Percentiles rank a stretch among this genome's conserved stretches.
These are phyloP conservation scores for Ilex asprella DNA, from an alignment of 257 asterid genomes.

Conservation along the genomic window DNA sequence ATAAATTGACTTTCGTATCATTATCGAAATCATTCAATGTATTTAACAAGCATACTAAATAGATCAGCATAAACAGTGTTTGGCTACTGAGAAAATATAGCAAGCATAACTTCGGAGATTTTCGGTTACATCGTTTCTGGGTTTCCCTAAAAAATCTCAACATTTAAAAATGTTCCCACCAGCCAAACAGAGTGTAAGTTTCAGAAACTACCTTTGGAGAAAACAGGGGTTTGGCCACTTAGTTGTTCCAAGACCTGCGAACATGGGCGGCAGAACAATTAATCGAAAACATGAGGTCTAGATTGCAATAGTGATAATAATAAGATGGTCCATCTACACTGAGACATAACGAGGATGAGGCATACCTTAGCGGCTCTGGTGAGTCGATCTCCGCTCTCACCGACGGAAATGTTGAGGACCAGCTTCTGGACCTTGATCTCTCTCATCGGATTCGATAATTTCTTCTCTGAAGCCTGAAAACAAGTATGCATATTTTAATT, in stretches of 20 bases:
- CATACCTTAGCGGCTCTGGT: constrained; percentile 50
- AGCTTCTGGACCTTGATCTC: constrained; percentile 66
- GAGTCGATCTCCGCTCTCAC: constrained; percentile 67
- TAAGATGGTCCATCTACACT: background rate
- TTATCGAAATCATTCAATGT: no score
- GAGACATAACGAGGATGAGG: background rate
- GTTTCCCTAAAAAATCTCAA: no score
- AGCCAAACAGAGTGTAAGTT: no score
- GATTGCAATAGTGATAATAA: background rate
- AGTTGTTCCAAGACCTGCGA: constrained; percentile 52
- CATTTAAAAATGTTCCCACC: no score
- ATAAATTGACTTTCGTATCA: no score
- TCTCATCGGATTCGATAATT: constrained; percentile 52
- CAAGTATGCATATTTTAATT: no score
- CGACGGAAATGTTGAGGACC: constrained; percentile 63
- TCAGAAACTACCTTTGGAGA: constrained; percentile 41
- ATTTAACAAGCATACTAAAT: no score
- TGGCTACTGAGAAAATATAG: background rate
- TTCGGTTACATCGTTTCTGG: no score
- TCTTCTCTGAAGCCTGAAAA: constrained; percentile 54
- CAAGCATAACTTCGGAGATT: no score
- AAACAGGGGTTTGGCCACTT: constrained; percentile 53
- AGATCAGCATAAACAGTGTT: no score
- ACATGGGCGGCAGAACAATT: background rate
- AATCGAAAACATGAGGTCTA: background rate